Base-by-base conservation (phyloP, 345 rosid genomes). In the Psidium guajava region DNA sequence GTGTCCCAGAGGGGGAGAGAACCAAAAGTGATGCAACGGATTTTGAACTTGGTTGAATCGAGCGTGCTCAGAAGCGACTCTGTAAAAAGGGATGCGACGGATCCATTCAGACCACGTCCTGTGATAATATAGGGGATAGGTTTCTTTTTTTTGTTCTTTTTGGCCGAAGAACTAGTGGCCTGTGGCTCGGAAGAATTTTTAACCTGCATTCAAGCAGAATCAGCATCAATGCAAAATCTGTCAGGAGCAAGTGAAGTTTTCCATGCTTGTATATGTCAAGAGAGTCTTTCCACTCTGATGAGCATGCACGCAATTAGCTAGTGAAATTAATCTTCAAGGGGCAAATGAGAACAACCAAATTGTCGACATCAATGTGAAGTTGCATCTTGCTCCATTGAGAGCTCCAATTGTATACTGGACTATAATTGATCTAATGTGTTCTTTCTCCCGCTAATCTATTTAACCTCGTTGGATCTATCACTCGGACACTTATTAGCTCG, bases 1-100 rank as follows among this genome's bases (percentile, higher is more conserved):
- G 36, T 36, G 36, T 36, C 36, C 36, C 36, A 36, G 36, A 36
- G 36, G 36, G 36, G 36, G 2, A 36, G 36, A 36, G 36, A 36
- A 36, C 36, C 36, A 36, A 93, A 74, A 96, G 95, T 77, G 93
- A 91, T 32, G 98, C 99, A 36, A 95, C 81, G 1, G 93, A 91
- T 85, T 36, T 36, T 36, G 36, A 36, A 36, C 36, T 61, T 77
- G 2, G 85, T 82, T 58, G 4, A 82, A 10, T 89, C 47, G 81
- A 93, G 84, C 51, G 44, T 84, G 54, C 92, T 91, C 7, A 94
- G 90, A 87, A 96, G 88, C 93, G 91, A 91, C 53, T 94, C 82
- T 11, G 96, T 92, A 73, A 92, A 93, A 73, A 96, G 95, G 81
- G 93, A 91, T 42, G 98, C 98, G 27, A 95, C 61, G 1, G 93